These are phyloP conservation scores for Lactuca sativa DNA, from an alignment of 129 eudicot species.

Conservation along the genomic window DNA sequence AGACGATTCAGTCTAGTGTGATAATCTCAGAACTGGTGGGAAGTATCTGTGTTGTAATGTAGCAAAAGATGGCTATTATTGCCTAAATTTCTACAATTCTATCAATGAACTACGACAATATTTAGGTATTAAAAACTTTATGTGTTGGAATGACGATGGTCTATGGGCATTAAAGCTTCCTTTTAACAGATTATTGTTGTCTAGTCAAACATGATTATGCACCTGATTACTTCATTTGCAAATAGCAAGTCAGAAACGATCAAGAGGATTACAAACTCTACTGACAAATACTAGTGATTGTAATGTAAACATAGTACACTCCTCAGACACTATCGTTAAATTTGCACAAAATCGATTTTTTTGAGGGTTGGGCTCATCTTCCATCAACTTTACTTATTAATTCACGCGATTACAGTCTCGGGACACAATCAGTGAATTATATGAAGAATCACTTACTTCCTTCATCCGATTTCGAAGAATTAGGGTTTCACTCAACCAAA, in stretches of 20 bases:
- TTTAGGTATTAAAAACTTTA: not conserved
- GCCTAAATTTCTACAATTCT: not conserved
- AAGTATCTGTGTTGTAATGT: too few relatives aligned
- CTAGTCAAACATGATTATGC: conserved; percentile 7
- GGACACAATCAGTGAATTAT: not conserved
- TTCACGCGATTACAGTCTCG: conserved; percentile 4
- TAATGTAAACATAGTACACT: not conserved
- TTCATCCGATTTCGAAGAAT: conserved; percentile 29
- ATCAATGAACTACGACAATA: not conserved
- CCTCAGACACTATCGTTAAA: not conserved
- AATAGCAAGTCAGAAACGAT: not conserved
- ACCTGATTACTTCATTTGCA: conserved; percentile 5
- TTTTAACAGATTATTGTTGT: not conserved
- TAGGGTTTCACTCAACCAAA: conserved; percentile 20
- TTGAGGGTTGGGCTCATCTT: too few relatives aligned
- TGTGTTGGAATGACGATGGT: not conserved
- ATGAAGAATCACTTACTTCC: conserved; percentile 19
- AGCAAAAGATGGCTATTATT: not conserved
- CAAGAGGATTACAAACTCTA: conserved; percentile 2
- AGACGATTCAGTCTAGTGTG: too few relatives aligned
- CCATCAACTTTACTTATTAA: conserved; percentile 8
- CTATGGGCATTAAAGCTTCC: not conserved
- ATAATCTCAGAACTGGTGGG: too few relatives aligned
- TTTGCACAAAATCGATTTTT: not conserved
- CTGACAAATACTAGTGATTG: not conserved